Evolutionary conservation across 2,329 filamentous ascomycete species (phyloP), one percentile per base, ranked within the genome.

Genomic region (Geoglossum cookeanum): DNA sequence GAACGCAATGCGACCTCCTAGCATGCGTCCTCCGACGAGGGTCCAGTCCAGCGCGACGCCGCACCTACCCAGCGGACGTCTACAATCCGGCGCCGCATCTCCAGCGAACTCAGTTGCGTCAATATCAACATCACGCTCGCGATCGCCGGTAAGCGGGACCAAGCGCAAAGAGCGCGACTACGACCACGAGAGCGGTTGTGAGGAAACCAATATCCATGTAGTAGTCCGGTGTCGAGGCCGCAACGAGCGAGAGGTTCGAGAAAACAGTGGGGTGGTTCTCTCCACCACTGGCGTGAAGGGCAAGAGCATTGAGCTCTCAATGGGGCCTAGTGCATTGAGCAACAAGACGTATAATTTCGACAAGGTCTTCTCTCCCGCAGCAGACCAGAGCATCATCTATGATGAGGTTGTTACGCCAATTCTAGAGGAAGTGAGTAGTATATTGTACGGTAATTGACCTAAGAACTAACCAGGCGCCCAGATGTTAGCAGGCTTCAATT

Each of bases 271-370:
- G 44, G 89, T 97, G 1, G 90, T 97, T 1, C 81, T 98, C 8
- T 82, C 78, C 29, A 91, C 90, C 3, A 86, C 92, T 63, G 89
- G 87, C n/a, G 82, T 88, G 60, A 91, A 87, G 70, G 89, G 90
- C 49, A 88, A 85, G 65, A 79, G 77, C 44, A 81, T 98, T 30
- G 85, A 94, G 62, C 71, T 98, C 53, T 90, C 84, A 3, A 95
- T 97, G 87, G 92, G 91, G 0, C 84, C 90, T 0, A 94, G 84
- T 69, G 86, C 92, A 37, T 72, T 97, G 58, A 94, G 84, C 74
- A 95, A 98, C 72, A 97, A 97, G 72, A 86, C 87, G 0, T 98
- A 98, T 68, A 83, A 85, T 62, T 98, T 98, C 68, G 92, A 98
- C 71, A 92, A 91, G 67, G 92, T 97, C 62, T 98, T 95, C 66